These are phyloP conservation scores for Globisporangium nodosum DNA, from an alignment of 352 stramenopile species.

Conservation along the genomic window DNA sequence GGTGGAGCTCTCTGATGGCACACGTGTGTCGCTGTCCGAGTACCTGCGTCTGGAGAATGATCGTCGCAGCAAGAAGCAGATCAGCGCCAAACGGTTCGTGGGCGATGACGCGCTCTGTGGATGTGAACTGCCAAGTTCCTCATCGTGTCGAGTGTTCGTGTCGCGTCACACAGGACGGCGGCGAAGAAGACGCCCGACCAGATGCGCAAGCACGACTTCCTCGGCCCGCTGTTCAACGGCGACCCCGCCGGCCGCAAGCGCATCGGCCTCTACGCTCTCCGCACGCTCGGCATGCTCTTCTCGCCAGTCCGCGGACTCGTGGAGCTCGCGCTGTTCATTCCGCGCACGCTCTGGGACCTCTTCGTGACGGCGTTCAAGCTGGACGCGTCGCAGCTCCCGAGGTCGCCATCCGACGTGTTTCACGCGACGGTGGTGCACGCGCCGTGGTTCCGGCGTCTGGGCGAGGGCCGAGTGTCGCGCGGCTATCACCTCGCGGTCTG, in stretches of 20 bases:
- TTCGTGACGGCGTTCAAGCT: constrained; percentile 35
- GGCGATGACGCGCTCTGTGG: neutral
- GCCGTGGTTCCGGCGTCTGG: constrained; percentile 57
- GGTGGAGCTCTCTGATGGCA: constrained; percentile 61
- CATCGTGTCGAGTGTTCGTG: neutral
- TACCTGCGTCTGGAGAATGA: constrained; percentile 54
- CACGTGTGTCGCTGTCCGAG: constrained; percentile 43
- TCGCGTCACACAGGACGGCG: constrained; percentile 20
- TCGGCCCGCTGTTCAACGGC: constrained; percentile 63
- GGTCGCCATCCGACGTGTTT: constrained; percentile 17
- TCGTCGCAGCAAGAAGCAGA: neutral
- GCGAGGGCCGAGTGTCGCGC: constrained; percentile 40
- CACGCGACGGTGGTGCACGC: constrained; percentile 16
- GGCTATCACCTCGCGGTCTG: constrained; percentile 39
- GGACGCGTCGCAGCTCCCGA: constrained; percentile 17
- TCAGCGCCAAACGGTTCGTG: neutral
- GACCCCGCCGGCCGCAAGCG: constrained; percentile 39
- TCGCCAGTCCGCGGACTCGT: constrained; percentile 47
- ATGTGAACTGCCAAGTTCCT: too few species aligned
- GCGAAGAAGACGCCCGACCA: constrained; percentile 33
- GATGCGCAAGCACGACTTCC: constrained; percentile 53
- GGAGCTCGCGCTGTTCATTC: constrained; percentile 47
- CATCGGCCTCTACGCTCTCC: constrained; percentile 49
- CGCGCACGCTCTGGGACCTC: constrained; percentile 35
- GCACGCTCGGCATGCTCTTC: constrained; percentile 43